These are phyloP conservation scores for Elongisporangium prolatum DNA, from an alignment of 352 stramenopile species.

Conservation along the genomic window DNA sequence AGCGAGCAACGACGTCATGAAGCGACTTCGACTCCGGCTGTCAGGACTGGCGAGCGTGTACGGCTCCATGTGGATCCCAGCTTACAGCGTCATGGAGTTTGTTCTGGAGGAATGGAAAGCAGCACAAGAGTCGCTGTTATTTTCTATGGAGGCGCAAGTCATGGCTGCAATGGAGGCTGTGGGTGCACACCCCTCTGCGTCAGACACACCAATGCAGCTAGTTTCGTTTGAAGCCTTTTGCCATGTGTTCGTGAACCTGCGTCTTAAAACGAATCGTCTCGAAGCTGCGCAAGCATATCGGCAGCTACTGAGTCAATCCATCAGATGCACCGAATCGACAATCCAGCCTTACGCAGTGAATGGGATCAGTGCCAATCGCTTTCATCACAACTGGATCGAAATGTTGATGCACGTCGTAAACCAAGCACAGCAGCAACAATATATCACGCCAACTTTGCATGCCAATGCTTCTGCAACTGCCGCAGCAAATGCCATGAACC, in stretches of 20 bases:
- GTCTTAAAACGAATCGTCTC: constrained; percentile 24
- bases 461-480: not conserved
- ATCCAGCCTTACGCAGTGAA: not conserved
- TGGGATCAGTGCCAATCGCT: constrained; percentile 14
- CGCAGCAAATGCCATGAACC: not conserved
- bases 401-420: constrained; percentile 28
- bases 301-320: constrained; percentile 15
- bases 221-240: constrained; percentile 21
- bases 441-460: not conserved
- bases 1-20: constrained; percentile 30
- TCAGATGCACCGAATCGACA: constrained; percentile 1
- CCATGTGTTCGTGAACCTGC: constrained; percentile 19
- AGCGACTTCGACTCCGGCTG: constrained; percentile 35
- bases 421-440: constrained; percentile 35
- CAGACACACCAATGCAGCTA: constrained; percentile 1
- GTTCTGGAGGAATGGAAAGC: constrained; percentile 45
- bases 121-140: constrained; percentile 14
- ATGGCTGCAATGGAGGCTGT: not conserved
- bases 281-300: constrained; percentile 31
- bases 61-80: constrained; percentile 47
- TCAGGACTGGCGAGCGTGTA: constrained; percentile 43
- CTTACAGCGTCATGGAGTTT: constrained; percentile 38
- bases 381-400: constrained; percentile 23
- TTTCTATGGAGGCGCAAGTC: not conserved
- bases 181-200: not conserved